A percentile compares a stretch with the other conserved stretches of the same genome.
Conservation (phyloP, 1,284 basidiomycete species). For the Heterobasidion irregulare region DNA sequence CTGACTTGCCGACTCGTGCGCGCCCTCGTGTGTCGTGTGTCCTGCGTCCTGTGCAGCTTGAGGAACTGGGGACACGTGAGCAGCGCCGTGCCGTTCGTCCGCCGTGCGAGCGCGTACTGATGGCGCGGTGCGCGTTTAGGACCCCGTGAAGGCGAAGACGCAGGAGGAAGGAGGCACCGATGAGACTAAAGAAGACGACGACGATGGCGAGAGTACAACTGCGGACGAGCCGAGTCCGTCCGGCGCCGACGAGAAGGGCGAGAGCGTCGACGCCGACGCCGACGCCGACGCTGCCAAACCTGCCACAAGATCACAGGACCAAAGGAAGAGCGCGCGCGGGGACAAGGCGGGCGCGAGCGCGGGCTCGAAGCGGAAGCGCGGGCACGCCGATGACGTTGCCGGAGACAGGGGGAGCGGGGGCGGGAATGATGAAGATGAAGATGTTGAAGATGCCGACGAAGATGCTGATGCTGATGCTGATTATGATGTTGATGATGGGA, state of each 20-base stretch:
- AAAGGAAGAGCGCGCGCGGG: neutral
- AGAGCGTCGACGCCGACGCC: neutral
- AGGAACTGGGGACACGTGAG: slow-evolving; percentile 29
- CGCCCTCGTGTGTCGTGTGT: neutral
- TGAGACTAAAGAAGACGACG: neutral
- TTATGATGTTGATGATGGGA: too few relatives aligned
- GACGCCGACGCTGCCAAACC: neutral
- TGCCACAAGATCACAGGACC: neutral
- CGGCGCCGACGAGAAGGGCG: neutral
- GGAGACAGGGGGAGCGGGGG: neutral
- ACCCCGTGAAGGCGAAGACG: slow-evolving; percentile 19
- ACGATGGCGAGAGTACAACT: neutral
- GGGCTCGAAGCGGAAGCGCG: slow-evolving; percentile 5
- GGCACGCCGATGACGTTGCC: slow-evolving; percentile 1
- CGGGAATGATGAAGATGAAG: neutral
- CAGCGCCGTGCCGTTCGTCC: too few relatives aligned
- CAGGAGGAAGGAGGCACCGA: slow-evolving; percentile 10
- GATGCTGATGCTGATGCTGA: neutral
- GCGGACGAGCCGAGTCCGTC: neutral
- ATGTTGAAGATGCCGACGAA: too few relatives aligned
- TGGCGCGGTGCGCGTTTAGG: slow-evolving; percentile 9
- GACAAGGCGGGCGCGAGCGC: neutral
- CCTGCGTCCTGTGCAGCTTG: slow-evolving; percentile 12
- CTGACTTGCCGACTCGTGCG: neutral
- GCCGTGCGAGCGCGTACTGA: too few relatives aligned